These are phyloP conservation scores for Mikania micrantha DNA, from an alignment of 129 eudicot genomes.

Conservation along the genomic window DNA sequence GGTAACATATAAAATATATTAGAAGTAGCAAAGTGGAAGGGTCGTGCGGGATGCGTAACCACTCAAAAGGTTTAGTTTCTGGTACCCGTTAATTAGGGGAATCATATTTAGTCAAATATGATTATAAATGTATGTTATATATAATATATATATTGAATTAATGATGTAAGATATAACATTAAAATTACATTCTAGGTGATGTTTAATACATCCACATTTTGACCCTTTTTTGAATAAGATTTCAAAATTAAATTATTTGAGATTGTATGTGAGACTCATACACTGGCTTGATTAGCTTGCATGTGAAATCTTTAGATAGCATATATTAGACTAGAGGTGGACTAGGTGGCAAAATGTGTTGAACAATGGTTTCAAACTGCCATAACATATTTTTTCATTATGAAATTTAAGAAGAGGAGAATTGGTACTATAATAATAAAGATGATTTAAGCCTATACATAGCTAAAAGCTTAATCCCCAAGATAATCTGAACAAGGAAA, in stretches of 20 bases:
- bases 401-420: no score
- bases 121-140: neutral
- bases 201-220: neutral
- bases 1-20: neutral
- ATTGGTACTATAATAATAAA: no score
- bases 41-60: neutral
- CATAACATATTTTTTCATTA: no score
- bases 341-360: neutral
- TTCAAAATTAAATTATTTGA: neutral
- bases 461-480: no score
- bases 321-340: no score
- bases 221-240: neutral
- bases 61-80: neutral
- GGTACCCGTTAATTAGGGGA: neutral
- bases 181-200: neutral
- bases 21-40: neutral
- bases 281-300: neutral
- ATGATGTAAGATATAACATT: neutral
- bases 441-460: no score
- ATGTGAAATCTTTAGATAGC: neutral
- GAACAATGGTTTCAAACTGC: no score
- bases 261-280: neutral
- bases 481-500: no score
- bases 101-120: neutral
- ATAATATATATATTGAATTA: neutral